Conservation (phyloP, 2,329 filamentous ascomycete genomes). For the Raffaelea deltoideospora region DNA sequence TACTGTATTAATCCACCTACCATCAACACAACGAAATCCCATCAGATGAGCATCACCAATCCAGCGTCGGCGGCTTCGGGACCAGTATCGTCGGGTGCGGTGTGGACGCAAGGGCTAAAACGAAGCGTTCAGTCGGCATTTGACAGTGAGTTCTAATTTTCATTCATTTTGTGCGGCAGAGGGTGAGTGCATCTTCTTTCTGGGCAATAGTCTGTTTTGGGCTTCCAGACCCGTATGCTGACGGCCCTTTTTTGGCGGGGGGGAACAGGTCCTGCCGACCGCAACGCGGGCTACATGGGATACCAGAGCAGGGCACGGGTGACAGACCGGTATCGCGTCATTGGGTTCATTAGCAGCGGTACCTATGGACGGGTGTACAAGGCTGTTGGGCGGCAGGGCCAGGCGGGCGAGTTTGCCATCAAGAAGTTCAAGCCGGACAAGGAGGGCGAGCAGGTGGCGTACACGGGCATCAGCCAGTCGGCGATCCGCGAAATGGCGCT, state of each 20-base stretch:
- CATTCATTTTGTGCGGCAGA: neutral
- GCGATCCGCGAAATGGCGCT: conserved; percentile 95
- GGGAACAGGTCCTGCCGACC: conserved; percentile 40
- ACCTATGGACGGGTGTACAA: conserved; percentile 99
- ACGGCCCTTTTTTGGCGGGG: too few relatives aligned
- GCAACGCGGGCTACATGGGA: conserved; percentile 27
- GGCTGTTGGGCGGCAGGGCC: conserved; percentile 59
- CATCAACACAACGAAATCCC: too few relatives aligned
- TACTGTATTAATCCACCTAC: neutral
- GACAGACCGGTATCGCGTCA: conserved; percentile 84
- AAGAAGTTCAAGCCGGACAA: conserved; percentile 99
- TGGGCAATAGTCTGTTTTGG: neutral
- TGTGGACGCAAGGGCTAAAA: conserved; percentile 34
- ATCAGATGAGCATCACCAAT: conserved; percentile 37
- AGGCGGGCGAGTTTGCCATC: conserved; percentile 81
- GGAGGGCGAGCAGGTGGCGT: conserved; percentile 85
- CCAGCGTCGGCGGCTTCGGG: conserved; percentile 34
- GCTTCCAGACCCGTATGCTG: too few relatives aligned
- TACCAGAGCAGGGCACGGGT: conserved; percentile 75
- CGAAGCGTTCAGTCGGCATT: conserved; percentile 45
- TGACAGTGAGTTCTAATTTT: conserved; percentile 33
- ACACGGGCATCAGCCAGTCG: conserved; percentile 94
- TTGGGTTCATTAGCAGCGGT: conserved; percentile 95
- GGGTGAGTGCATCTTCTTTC: neutral
- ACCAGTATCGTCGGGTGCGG: conserved; percentile 28